These are phyloP conservation scores for Parachaetomium inaequale DNA, from an alignment of 495 filamentous ascomycete genomes.

Conservation along the genomic window DNA sequence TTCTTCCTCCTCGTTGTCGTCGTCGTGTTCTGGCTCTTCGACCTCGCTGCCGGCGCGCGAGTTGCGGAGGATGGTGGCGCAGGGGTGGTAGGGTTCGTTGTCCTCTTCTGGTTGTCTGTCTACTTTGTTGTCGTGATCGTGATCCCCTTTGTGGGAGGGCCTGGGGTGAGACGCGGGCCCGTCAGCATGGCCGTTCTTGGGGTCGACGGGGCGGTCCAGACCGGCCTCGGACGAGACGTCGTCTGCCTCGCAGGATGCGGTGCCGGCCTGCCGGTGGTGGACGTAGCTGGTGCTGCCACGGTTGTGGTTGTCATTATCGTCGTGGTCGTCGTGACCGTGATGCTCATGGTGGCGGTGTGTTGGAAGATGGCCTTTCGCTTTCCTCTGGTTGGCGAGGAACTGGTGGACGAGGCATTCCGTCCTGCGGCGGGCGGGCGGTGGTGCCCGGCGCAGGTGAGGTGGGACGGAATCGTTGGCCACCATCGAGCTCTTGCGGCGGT, in stretches of 20 bases:
- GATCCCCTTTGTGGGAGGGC: neutral
- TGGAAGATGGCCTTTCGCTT: constrained; percentile 10
- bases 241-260: constrained; percentile 13
- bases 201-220: constrained; percentile 32
- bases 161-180: neutral
- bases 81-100: neutral
- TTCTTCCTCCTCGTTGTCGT: neutral
- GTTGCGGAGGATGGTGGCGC: neutral
- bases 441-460: constrained; percentile 38
- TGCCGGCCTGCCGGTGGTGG: constrained; percentile 17
- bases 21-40: neutral
- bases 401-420: constrained; percentile 80
- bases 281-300: neutral
- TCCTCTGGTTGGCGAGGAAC: constrained; percentile 60
- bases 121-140: neutral
- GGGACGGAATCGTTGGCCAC: constrained; percentile 54
- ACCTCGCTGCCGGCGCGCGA: neutral
- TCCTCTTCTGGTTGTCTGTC: neutral
- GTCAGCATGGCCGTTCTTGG: constrained; percentile 27
- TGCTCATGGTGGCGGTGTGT: neutral
- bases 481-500: constrained; percentile 82
- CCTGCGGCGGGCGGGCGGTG: constrained; percentile 41
- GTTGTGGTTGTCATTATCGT: neutral
- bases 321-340: neutral
- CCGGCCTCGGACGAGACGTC: constrained; percentile 32